Evolutionary conservation across 805 yeast species (phyloP), one percentile per base, ranked within the genome.

Genomic region (Diddensiella santjacobensis): DNA sequence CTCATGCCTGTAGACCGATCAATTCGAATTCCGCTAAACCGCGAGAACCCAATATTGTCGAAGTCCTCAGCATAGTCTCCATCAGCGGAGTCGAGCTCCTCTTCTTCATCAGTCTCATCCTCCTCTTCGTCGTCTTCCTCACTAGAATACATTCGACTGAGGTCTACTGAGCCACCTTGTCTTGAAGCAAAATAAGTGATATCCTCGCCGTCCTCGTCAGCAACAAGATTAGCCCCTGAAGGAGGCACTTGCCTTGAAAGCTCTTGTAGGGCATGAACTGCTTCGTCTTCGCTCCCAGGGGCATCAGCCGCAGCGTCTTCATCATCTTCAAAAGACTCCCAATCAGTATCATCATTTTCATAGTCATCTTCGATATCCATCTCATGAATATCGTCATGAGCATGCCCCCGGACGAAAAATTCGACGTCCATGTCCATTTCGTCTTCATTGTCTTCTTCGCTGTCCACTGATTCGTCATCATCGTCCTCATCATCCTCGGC

Each of bases 401-500:
- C 26, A 13, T 36, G 42, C n/a, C n/a, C n/a, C n/a, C n/a, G n/a
- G n/a, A n/a, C 13, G 13, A 26, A 8, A 11, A 36, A 5, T 8
- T 19, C 43, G 11, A 36, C 15, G 15, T 39, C 49, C 48, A 43
- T 23, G 35, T 33, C 41, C 24, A 22, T 30, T 19, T 23, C 36
- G 18, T 39, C 44, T 11, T 47, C 48, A 20, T 30, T 40, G n/a
- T 53, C 56, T 37, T 63, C 68, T 5, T 59, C 71, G 29, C 69
- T 44, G 35, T 68, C 77, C 22, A 66, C 75, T 19, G 56, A 59
- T 10, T 58, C 59, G 19, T 53, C 60, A 23, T 55, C 66, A 5
- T 59, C 66, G 20, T 65, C 65, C 22, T 65, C 71, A 19, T 45
- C 54, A 5, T 71, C 77, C 44, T 60, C 52, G 19, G 57, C 66